Percentiles rank a stretch among this genome's conserved stretches.
Evolutionary conservation across 371 early-diverging fungal genomes (phyloP).

Genomic region (Conidiobolus incongruus): DNA sequence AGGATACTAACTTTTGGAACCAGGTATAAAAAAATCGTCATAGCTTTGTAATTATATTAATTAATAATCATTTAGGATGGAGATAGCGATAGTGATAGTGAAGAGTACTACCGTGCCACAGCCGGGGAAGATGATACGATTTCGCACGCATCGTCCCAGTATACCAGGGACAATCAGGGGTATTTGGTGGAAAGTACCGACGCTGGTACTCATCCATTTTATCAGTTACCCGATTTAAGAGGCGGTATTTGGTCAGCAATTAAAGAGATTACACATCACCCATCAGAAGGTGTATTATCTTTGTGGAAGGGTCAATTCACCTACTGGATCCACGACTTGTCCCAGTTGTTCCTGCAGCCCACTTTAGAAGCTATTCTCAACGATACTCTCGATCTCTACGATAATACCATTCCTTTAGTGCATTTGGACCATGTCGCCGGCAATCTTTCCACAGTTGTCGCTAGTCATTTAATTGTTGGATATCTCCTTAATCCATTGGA

Average conservation of each 20-base stretch:
- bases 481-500: constrained; percentile 53
- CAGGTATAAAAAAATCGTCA: too few species aligned
- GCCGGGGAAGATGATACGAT: too few species aligned
- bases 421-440: constrained; percentile 33
- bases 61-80: too few species aligned
- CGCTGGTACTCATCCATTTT: constrained; percentile 23
- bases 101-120: too few species aligned
- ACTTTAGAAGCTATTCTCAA: constrained; percentile 43
- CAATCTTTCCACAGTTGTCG: constrained; percentile 37
- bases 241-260: constrained; percentile 28
- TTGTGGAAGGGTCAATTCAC: constrained; percentile 45
- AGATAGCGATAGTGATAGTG: too few species aligned
- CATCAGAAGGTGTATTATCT: constrained; percentile 34
- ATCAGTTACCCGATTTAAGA: constrained; percentile 31
- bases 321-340: constrained; percentile 46
- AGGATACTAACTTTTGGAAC: too few species aligned
- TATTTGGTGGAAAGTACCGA: constrained; percentile 30
- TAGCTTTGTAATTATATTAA: too few species aligned
- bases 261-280: constrained; percentile 20
- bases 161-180: constrained; percentile 27
- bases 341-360: constrained; percentile 40
- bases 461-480: constrained; percentile 38
- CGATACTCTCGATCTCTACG: constrained; percentile 51
- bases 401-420: constrained; percentile 44
- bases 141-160: too few species aligned